Percentiles rank a stretch among this genome's conserved stretches.
phyloP scores from a whole-genome alignment of 208 protist genomes.

The Leishmania turanica region DNA sequence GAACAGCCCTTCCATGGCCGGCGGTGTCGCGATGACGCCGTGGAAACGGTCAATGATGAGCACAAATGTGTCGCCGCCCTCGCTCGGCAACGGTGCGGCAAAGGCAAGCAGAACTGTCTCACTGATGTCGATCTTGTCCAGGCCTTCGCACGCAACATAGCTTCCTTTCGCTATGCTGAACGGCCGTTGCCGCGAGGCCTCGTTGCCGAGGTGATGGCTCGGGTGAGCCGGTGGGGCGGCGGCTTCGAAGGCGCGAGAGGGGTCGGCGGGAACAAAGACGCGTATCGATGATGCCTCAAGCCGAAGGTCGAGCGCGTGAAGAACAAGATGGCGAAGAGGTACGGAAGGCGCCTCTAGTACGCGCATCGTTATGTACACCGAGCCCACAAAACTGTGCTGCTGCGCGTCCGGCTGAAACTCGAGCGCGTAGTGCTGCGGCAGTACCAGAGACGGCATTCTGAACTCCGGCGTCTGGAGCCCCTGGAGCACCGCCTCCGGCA shows the following conservation, averaged over 20 bases:
- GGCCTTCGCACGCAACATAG: slow-evolving; percentile 19
- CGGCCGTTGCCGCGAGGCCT: not conserved
- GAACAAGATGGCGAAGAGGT: slow-evolving; percentile 32
- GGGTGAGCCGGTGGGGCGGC: not conserved
- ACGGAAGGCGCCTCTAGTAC: slow-evolving; percentile 14
- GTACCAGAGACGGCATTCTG: slow-evolving; percentile 26
- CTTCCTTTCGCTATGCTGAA: slow-evolving; percentile 2
- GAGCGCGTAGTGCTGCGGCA: slow-evolving; percentile 50
- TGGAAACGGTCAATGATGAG: slow-evolving; percentile 44
- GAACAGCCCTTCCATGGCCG: slow-evolving; percentile 40
- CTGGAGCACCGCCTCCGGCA: not conserved
- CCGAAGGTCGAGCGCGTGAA: slow-evolving; percentile 45
- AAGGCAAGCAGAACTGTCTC: slow-evolving; percentile 56
- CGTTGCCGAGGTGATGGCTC: slow-evolving; percentile 6
- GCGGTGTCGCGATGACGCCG: slow-evolving; percentile 33
- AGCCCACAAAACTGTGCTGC: slow-evolving; percentile 27
- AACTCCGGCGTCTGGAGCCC: slow-evolving; percentile 29
- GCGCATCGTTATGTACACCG: slow-evolving; percentile 35
- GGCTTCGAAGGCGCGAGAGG: not conserved
- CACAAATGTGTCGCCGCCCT: slow-evolving; percentile 33
- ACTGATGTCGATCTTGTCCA: slow-evolving; percentile 10
- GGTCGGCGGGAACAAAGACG: slow-evolving; percentile 2
- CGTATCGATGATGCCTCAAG: slow-evolving; percentile 5
- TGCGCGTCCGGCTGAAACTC: slow-evolving; percentile 38
- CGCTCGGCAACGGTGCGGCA: slow-evolving; percentile 30